Base-by-base conservation (phyloP, 495 filamentous ascomycete species). In the Entonaema liquescens region DNA sequence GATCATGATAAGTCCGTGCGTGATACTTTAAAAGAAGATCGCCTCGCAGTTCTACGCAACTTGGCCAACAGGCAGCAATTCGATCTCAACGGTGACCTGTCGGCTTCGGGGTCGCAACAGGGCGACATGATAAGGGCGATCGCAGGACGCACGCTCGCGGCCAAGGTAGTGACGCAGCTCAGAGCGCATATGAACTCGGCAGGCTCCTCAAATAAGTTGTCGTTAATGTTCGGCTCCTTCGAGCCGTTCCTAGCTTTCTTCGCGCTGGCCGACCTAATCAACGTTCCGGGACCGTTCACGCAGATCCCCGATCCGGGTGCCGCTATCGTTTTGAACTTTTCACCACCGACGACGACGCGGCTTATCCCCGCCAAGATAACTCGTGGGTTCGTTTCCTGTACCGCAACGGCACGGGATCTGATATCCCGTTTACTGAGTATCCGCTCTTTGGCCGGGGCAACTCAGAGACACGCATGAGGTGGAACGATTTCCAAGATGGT, bases 321-420 rank as follows among this genome's bases (percentile, higher is more conserved):
- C 0, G 75, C 78, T 12, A 78, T 84, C 72, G 67, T 80, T 82
- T 84, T 49, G 82, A 84, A 69, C 66, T 84, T 21, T 82, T 80
- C 65, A 78, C 73, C 31, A 68, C 76, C n/a, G 75, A 74, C 19
- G 25, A 62, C 19, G 57, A 71, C n/a, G 56, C 63, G 1, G 44
- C 23, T 0, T 78, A 72, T 60, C 77, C 80, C 0, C 25, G 15
- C 7, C 19, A 59, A 9, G 52, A 78, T 17, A 62, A 79, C 5
- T 68, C 82, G 21, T 77, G 74, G 69, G 78, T 83, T 6, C 79
- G 82, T 0, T 81, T 83, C 40, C 61, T 82, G 17, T 84, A 79
- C 71, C 79, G 77, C 50, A 76, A 77, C 28, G 76, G 76, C 44
- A 74, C 77, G 9, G 77, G 72, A 23, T 12, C 57, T 2, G 67